These are phyloP conservation scores for Xylogone sp. DNA, from an alignment of 2,329 filamentous ascomycete genomes.

Conservation along the genomic window DNA sequence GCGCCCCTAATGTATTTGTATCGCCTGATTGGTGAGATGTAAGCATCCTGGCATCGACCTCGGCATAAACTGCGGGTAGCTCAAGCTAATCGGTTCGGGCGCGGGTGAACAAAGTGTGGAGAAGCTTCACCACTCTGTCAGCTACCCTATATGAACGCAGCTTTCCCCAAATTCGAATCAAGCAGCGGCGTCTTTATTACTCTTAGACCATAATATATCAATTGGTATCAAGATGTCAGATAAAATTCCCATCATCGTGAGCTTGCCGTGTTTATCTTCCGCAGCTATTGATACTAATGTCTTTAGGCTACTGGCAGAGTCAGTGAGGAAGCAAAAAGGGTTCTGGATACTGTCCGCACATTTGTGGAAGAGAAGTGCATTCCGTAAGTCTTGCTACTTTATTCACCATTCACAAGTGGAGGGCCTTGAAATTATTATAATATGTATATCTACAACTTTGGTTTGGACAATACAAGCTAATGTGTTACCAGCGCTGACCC, in stretches of 20 bases:
- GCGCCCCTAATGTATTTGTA: background rate
- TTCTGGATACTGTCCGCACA: constrained; percentile 83
- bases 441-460: no score
- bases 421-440: no score
- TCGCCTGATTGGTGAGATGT: background rate
- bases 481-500: constrained; percentile 60
- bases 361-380: constrained; percentile 97
- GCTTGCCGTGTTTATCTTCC: constrained; percentile 10
- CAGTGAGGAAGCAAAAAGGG: constrained; percentile 80
- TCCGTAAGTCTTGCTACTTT: constrained; percentile 47
- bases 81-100: background rate
- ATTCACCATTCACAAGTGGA: no score
- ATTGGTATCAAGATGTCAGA: constrained; percentile 38
- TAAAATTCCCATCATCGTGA: constrained; percentile 43
- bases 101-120: background rate
- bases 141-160: background rate
- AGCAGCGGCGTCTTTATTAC: no score
- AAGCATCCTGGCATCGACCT: background rate
- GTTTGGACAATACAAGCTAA: background rate
- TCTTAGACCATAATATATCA: constrained; percentile 2
- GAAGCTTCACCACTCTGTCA: background rate
- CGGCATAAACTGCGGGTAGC: background rate
- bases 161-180: no score
- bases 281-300: constrained; percentile 13
- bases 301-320: constrained; percentile 44